phyloP scores from a whole-genome alignment of 1,284 basidiomycete genomes.

The Austroboletus novae-zelandiae region DNA sequence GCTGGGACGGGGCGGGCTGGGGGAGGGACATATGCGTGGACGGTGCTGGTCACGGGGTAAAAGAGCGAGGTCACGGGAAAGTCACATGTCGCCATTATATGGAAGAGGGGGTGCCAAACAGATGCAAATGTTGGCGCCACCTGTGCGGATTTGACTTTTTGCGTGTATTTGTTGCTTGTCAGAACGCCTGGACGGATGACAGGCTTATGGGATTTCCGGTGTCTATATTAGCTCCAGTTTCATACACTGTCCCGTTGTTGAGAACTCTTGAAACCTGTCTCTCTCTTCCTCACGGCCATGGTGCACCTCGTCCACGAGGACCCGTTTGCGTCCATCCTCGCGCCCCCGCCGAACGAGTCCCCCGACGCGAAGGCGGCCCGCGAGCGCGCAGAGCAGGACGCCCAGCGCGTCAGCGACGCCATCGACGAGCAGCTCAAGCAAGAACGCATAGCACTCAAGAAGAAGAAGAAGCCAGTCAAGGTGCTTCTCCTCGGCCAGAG shows the following conservation, averaged over 20 bases:
- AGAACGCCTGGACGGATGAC: too few relatives aligned
- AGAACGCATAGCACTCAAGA: conserved; percentile 52
- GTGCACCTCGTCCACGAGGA: conserved; percentile 39
- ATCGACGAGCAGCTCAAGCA: conserved; percentile 66
- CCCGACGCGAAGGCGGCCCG: conserved; percentile 48
- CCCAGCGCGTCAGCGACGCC: conserved; percentile 55
- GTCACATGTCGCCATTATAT: conserved; percentile 36
- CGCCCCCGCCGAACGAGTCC: conserved; percentile 60
- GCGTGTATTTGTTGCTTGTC: too few relatives aligned
- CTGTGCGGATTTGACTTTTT: neutral
- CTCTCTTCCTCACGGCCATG: conserved; percentile 8
- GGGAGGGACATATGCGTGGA: conserved; percentile 17
- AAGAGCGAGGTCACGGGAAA: conserved; percentile 35
- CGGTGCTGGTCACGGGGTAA: conserved; percentile 35
- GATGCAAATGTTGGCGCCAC: conserved; percentile 22
- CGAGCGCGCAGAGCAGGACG: conserved; percentile 57
- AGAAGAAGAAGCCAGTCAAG: conserved; percentile 56
- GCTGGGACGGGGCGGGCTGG: conserved; percentile 16
- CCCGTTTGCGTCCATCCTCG: conserved; percentile 53
- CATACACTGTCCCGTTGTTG: neutral
- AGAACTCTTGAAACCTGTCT: neutral
- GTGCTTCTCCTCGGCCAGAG: conserved; percentile 67
- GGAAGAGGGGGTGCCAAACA: conserved; percentile 26
- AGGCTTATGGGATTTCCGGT: neutral
- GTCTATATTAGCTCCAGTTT: neutral